Base-by-base conservation (phyloP, 2,329 filamentous ascomycete species). In the Colletotrichum noveboracense region DNA sequence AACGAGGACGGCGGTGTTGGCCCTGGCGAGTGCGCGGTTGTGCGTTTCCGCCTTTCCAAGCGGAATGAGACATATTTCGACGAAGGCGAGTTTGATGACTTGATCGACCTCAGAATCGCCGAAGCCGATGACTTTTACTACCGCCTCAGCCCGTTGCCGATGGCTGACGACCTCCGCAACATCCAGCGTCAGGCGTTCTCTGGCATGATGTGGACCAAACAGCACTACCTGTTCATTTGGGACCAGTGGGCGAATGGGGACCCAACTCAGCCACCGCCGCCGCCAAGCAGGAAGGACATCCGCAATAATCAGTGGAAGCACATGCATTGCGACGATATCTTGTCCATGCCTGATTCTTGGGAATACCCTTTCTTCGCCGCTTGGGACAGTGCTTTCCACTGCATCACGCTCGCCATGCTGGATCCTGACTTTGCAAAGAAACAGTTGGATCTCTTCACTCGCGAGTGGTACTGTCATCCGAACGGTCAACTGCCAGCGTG, bases 301-400 rank as follows among this genome's bases (percentile, higher is more conserved):
- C 93, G 96, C 76, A 98, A 98, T 82, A 88, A 91, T 48, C 92
- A 97, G 77, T 98, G 97, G 97, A 97, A 94, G 82, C 96, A 98
- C 84, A 93, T 98, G 90, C 91, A 98, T 84, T 92, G 98, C 79
- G 97, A 98, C 79, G 96, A 98, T 82, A 96, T 98, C 77, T 85
- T 98, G 38, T 98, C 96, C 1, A 98, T 98, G 96, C 97, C 96
- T 1, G 96, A 98, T 84, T 98, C 96, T 0, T 98, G 96, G 96
- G 96, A 98, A 82, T 98, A 98, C 80, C 96, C 96, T 0, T 98
- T 98, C 88, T 98, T 98, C 83, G 96, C 96, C 24, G 96, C 96
- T 6, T 98, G 96, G 96, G 96, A 98, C 84, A 96, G 94, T 70
- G 96, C 96, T 7, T 98, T 98, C 85, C 97, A 98, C 86, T 98